Percentiles rank a stretch among this genome's conserved stretches.
These are phyloP conservation scores for Paecilomyces variotii DNA, from an alignment of 2,329 filamentous ascomycete genomes.

Conservation along the genomic window DNA sequence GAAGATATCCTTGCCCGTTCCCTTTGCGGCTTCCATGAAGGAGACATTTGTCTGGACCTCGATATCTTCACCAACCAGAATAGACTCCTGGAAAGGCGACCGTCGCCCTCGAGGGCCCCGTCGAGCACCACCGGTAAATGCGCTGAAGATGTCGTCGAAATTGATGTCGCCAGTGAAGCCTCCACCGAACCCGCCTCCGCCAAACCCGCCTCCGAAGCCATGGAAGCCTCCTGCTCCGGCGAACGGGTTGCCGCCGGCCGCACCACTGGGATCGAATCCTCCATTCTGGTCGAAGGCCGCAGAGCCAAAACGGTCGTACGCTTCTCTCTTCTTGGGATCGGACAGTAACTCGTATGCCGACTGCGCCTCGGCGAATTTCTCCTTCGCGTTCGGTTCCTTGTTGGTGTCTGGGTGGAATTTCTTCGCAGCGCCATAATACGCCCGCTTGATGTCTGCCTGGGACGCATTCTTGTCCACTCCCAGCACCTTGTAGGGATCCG, in stretches of 20 bases:
- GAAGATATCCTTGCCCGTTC: constrained; percentile 76
- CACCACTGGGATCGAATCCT: constrained; percentile 69
- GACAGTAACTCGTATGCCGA: constrained; percentile 89
- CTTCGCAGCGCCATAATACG: constrained; percentile 94
- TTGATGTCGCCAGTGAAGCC: constrained; percentile 80
- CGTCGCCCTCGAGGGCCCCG: constrained; percentile 49
- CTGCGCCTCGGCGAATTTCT: constrained; percentile 89
- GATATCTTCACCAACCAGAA: constrained; percentile 90
- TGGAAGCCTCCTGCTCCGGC: constrained; percentile 54
- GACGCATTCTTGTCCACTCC: constrained; percentile 78
- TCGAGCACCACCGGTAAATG: constrained; percentile 60
- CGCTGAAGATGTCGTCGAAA: constrained; percentile 91
- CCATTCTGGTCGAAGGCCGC: constrained; percentile 60
- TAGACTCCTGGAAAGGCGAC: constrained; percentile 65
- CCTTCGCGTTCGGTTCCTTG: constrained; percentile 87
- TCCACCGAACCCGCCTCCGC: constrained; percentile 52
- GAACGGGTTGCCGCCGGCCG: constrained; percentile 46
- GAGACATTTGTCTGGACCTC: constrained; percentile 88
- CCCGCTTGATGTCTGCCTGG: constrained; percentile 87
- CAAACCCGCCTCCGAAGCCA: constrained; percentile 48
- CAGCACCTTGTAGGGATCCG: constrained; percentile 81
- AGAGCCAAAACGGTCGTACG: constrained; percentile 83
- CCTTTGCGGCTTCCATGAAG: constrained; percentile 94
- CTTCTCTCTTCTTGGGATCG: constrained; percentile 85
- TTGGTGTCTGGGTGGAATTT: constrained; percentile 98